A percentile compares a stretch with the other conserved stretches of the same genome.
Conservation (phyloP, 306 rosid genomes). For the Pachyrhizus erosus region DNA sequence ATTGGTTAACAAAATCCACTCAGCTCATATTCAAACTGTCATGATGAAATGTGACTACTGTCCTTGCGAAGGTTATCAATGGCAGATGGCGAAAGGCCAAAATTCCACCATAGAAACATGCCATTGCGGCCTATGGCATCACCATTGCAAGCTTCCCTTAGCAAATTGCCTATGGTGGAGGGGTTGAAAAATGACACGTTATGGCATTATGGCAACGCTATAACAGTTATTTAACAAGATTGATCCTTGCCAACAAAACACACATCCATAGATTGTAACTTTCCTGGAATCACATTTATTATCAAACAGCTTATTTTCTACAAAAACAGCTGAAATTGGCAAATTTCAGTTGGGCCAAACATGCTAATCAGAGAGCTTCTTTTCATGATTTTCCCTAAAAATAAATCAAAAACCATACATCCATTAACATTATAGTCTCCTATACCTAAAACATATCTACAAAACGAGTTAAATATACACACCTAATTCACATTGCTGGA, state of each 20-base stretch:
- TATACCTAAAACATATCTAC: not conserved
- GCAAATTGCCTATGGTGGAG: too few relatives aligned
- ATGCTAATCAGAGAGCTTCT: not conserved
- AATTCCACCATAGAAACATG: too few relatives aligned
- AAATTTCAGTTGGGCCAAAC: too few relatives aligned
- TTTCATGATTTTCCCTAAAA: not conserved
- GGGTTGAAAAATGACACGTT: too few relatives aligned
- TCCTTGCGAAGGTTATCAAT: too few relatives aligned
- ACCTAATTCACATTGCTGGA: not conserved
- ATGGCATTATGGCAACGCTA: too few relatives aligned
- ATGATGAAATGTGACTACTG: not conserved
- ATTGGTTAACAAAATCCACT: conserved; percentile 10
- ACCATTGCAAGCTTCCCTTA: too few relatives aligned
- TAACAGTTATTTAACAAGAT: too few relatives aligned
- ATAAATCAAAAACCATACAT: not conserved
- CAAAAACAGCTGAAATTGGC: too few relatives aligned
- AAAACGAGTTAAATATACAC: not conserved
- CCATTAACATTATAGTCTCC: not conserved
- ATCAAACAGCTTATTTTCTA: too few relatives aligned
- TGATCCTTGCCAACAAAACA: not conserved
- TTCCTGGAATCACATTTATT: not conserved
- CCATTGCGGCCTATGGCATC: too few relatives aligned
- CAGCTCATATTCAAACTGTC: conserved; percentile 20
- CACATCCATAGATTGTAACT: not conserved
- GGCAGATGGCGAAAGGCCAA: too few relatives aligned